Evolutionary conservation across 208 protist genomes (phyloP), one percentile per base, ranked within the genome.

Genomic region (Kentomonas sorsogonicus): DNA sequence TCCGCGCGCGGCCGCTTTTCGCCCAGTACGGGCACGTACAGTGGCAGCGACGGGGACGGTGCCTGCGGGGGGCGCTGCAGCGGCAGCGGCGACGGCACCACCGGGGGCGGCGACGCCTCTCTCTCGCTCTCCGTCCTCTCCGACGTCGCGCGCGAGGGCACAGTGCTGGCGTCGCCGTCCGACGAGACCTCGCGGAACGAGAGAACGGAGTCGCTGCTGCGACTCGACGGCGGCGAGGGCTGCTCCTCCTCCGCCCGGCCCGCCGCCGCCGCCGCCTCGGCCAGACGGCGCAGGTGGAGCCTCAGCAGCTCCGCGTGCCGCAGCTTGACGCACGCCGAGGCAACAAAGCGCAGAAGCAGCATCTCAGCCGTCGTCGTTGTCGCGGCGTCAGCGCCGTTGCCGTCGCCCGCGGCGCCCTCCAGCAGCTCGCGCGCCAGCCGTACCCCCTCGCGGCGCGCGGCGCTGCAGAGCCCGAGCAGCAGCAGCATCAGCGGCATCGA

Each of bases 401-500:
- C 16, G 10, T 10, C 26, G 47, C n/a, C 23, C 23, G 47, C 47
- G 22, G 10, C 7, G 13, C 10, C 10, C n/a, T 6, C 26, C 31
- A 5, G 33, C 4, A 66, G 36, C 39, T 60, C 53, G 25, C 27
- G 33, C n/a, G 36, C 33, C 18, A 76, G 66, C 27, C n/a, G n/a
- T n/a, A n/a, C n/a, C n/a, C n/a, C n/a, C n/a, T n/a, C n/a, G n/a
- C n/a, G n/a, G n/a, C n/a, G n/a, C n/a, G n/a, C n/a, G n/a, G n/a
- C n/a, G n/a, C n/a, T n/a, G 46, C 74, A 72, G 13, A 94, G 53
- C 22, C 64, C 79, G 0, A 87, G 69, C 16, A 74, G 51, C 26
- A 94, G 20, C 26, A 83, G 52, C 60, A 86, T 77, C 13, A 85
- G 56, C 6, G 88, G 88, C 79, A 94, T 86, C 6, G 74, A 54